These are phyloP conservation scores for Cylindrotheca fusiformis DNA, from an alignment of 108 stramenopile species.

Conservation along the genomic window DNA sequence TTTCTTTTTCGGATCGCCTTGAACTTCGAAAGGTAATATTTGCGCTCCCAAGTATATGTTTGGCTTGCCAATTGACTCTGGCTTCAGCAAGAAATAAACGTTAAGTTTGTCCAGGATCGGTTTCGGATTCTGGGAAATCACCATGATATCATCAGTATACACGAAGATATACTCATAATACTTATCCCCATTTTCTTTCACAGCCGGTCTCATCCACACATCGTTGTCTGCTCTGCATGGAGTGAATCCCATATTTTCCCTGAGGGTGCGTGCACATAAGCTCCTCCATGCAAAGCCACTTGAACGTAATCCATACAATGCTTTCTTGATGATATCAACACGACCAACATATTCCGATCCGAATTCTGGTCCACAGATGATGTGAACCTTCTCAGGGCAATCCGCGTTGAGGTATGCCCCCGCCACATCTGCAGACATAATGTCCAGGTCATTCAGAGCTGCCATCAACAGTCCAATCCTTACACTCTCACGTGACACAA, in stretches of 20 bases:
- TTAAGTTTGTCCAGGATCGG: conserved; percentile 4
- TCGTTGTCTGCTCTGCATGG: too few relatives aligned
- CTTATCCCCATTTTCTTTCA: conserved; percentile 3
- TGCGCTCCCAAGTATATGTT: conserved; percentile 36
- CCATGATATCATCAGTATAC: too few relatives aligned
- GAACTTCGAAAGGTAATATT: neutral
- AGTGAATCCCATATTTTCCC: too few relatives aligned
- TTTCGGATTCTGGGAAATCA: too few relatives aligned
- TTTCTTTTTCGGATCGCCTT: conserved; percentile 15
- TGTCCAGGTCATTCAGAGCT: conserved; percentile 45
- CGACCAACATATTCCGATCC: conserved; percentile 29
- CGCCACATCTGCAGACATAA: conserved; percentile 34
- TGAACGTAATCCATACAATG: conserved; percentile 46
- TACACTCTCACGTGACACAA: too few relatives aligned
- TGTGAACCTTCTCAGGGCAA: too few relatives aligned
- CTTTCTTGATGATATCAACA: conserved; percentile 20
- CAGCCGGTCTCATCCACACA: too few relatives aligned
- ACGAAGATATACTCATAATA: too few relatives aligned
- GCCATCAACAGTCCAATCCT: conserved; percentile 40
- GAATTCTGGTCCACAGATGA: conserved; percentile 41
- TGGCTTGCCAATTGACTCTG: conserved; percentile 17
- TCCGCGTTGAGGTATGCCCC: too few relatives aligned
- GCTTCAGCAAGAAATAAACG: conserved; percentile 12
- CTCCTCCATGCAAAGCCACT: too few relatives aligned
- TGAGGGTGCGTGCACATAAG: conserved; percentile 19